Evolutionary conservation across 192 early-diverging fungal genomes (phyloP), one percentile per base, ranked within the genome.

Genomic region (Backusella mclennaniae): DNA sequence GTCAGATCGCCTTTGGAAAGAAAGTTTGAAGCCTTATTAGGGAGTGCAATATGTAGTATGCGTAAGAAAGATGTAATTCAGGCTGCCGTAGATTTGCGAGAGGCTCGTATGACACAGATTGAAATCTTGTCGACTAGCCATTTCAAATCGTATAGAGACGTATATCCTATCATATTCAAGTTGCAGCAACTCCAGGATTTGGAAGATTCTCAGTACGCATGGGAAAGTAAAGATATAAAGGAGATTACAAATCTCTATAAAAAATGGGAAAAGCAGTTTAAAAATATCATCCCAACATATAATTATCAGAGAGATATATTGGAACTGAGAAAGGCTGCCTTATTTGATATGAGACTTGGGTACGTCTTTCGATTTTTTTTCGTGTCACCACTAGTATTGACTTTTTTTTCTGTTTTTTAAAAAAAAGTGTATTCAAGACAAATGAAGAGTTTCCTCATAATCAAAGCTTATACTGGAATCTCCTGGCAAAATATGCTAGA

Each of bases 101-200:
- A 79, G 38, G 83, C 84, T 1, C 84, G 92, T 0, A 71, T 79
- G 5, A 78, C 73, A 6, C 70, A 93, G 12, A 84, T 89, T 15
- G 82, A 82, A 0, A 79, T 87, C 0, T 79, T 94, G 9, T 80
- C 88, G 0, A 87, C 89, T 33, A 88, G 91, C 0, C 87, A 87
- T 59, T 87, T 90, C 85, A 89, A 93, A 69, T 88, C 90, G 1
- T 95, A 94, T 67, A 66, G 77, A 8, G 73, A 90, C 2, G 79
- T 84, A 1, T 92, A 95, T 66, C 89, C 90, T 39, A 73, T 74
- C 26, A 75, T 90, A 8, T 77, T 92, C 17, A 89, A 91, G 74
- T 81, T 95, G 4, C 87, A 90, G 66, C 86, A 93, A 84, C 81
- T 94, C 19, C 84, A 87, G 39, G 94, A 94, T 71, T 56, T 92